Conservation (phyloP, 345 rosid species). For the Clausena lansium region DNA sequence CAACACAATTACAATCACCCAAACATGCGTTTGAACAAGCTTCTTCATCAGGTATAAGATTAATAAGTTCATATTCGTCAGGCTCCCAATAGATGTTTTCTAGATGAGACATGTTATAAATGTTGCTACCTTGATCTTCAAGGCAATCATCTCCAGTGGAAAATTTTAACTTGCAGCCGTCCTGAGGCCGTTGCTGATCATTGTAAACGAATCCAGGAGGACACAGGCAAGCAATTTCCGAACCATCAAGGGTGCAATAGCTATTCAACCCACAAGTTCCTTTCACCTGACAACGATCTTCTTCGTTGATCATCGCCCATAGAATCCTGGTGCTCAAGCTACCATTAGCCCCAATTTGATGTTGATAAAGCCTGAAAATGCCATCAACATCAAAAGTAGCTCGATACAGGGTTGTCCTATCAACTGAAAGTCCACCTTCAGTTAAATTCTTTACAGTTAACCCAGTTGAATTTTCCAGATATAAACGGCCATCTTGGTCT, state of each 20-base stretch:
- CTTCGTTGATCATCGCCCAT: background rate
- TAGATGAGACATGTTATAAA: background rate
- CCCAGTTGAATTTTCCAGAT: conserved; percentile 14
- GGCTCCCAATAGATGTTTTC: background rate
- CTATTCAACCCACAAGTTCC: background rate
- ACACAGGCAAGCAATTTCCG: background rate
- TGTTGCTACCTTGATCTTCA: background rate
- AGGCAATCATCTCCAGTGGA: background rate
- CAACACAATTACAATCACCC: background rate
- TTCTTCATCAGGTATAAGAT: background rate
- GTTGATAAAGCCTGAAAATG: too few relatives aligned
- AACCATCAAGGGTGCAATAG: background rate
- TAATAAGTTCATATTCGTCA: background rate
- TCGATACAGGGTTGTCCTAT: too few relatives aligned
- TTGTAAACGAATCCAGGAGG: background rate
- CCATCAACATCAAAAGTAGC: too few relatives aligned
- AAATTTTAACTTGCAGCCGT: background rate
- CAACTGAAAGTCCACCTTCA: too few relatives aligned
- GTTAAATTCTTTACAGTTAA: background rate
- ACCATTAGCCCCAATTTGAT: too few relatives aligned
- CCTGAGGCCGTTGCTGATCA: background rate
- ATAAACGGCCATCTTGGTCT: conserved; percentile 15
- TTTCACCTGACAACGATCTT: conserved; percentile 7
- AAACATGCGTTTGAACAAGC: background rate
- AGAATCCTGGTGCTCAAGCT: background rate